Base-by-base conservation (phyloP, 495 filamentous ascomycete species). In the Podospora sp. region DNA sequence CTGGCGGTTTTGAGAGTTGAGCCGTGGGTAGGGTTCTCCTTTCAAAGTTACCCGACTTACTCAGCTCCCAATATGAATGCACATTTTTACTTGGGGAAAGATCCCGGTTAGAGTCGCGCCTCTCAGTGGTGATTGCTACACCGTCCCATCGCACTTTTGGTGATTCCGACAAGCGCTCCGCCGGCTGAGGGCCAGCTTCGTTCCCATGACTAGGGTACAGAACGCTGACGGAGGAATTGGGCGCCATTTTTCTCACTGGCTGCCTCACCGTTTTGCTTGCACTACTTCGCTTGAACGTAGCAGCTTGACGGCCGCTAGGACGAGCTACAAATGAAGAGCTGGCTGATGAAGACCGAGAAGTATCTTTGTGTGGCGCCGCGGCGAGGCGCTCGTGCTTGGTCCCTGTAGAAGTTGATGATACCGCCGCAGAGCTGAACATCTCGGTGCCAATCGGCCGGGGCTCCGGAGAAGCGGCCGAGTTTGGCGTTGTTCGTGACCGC, bases 401-500 rank as follows among this genome's bases (percentile, higher is more conserved):
- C 52, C n/a, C 21, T 55, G 2, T 2, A 24, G 14, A 11, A n/a
- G 7, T 14, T 18, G 40, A 46, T 18, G 40, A 2, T n/a, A n/a
- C n/a, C 16, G 40, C 40, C 40, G 40, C 4, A 14, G 40, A 18
- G 40, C 40, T n/a, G 9, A 14, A 6, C 56, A 55, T 36, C 1
- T 14, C 36, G n/a, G 40, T 6, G 9, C 59, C 68, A 33, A 68
- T 65, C 2, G 40, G 18, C 24, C 20, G 52, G 16, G 62, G 1
- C 18, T 68, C 63, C 11, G 57, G 58, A 7, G 63, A 64, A 22
- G 29, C 52, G 14, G 16, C 22, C 18, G 60, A 18, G 11, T 68
- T 21, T 11, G 64, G 36, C 40, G 72, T 65, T 6, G 67, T 24
- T 20, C 56, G 65, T 56, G 26, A 64, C 35, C 69, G 62, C 22